Percentiles rank a stretch among this genome's conserved stretches.
phyloP scores from a whole-genome alignment of 345 rosid genomes.

The Murraya paniculata region DNA sequence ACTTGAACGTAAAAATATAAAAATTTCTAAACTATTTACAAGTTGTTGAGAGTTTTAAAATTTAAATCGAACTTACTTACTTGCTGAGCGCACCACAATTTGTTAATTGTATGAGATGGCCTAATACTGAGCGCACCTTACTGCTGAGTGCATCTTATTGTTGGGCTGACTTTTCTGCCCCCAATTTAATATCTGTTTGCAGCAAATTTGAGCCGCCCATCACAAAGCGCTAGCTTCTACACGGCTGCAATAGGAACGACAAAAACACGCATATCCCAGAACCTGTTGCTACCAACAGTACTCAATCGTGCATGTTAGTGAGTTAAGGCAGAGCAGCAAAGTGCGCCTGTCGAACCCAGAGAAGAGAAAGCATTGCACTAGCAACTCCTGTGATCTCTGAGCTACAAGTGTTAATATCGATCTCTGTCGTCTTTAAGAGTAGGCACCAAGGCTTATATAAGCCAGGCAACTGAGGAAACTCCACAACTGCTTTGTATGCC shows the following conservation, averaged over 20 bases:
- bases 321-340: constrained; percentile 82
- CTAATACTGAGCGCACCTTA: no score
- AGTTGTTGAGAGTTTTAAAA: no score
- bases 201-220: no score
- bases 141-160: no score
- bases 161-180: no score
- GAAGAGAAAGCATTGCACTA: constrained; percentile 53
- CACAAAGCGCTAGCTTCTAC: constrained; percentile 40
- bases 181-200: no score
- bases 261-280: constrained; percentile 83
- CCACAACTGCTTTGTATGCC: constrained; percentile 87
- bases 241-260: constrained; percentile 70
- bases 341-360: constrained; percentile 74
- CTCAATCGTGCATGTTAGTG: constrained; percentile 67
- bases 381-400: constrained; percentile 59
- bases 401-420: constrained; percentile 30
- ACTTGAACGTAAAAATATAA: no score
- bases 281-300: constrained; percentile 76
- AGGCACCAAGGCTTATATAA: constrained; percentile 52
- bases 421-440: constrained; percentile 52
- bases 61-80: no score
- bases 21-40: no score
- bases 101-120: no score
- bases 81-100: no score
- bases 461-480: constrained; percentile 71